Evolutionary conservation across 352 stramenopile genomes (phyloP).

Genomic region (Thalassiosira livingstoniorum): DNA sequence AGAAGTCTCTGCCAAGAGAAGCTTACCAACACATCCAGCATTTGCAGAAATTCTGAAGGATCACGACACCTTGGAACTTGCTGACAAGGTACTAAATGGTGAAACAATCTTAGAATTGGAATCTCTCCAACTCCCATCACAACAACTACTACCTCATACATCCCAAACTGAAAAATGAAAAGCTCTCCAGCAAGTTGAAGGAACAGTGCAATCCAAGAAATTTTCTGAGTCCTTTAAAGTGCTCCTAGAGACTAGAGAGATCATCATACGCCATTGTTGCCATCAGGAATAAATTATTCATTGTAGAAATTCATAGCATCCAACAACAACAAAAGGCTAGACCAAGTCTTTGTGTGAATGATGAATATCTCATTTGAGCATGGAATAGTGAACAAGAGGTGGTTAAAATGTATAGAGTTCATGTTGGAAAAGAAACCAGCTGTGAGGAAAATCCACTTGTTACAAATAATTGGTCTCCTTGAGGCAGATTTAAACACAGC

Average conservation of each 20-base stretch:
- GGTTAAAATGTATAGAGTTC: too few relatives aligned
- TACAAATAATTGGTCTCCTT: too few relatives aligned
- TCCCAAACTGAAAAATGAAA: neutral
- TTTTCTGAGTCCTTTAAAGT: conserved; percentile 19
- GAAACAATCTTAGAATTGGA: neutral
- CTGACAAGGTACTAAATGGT: neutral
- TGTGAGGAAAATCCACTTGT: too few relatives aligned
- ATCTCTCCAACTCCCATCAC: neutral
- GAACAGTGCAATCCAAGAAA: neutral
- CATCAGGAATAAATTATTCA: conserved; percentile 2
- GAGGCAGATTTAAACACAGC: too few relatives aligned
- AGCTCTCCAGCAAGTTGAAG: neutral
- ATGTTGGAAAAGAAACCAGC: too few relatives aligned
- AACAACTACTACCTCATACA: neutral
- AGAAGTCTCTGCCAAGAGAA: conserved; percentile 16
- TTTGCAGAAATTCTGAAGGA: neutral
- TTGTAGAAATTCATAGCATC: conserved; percentile 9
- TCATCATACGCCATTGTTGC: conserved; percentile 1
- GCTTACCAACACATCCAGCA: neutral
- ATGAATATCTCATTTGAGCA: too few relatives aligned
- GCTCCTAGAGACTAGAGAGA: neutral
- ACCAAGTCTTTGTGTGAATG: too few relatives aligned
- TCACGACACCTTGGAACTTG: neutral
- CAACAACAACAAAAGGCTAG: neutral
- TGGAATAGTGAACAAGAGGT: too few relatives aligned